Evolutionary conservation across 2,329 filamentous ascomycete species (phyloP).

Genomic region (Pseudocercospora musae): DNA sequence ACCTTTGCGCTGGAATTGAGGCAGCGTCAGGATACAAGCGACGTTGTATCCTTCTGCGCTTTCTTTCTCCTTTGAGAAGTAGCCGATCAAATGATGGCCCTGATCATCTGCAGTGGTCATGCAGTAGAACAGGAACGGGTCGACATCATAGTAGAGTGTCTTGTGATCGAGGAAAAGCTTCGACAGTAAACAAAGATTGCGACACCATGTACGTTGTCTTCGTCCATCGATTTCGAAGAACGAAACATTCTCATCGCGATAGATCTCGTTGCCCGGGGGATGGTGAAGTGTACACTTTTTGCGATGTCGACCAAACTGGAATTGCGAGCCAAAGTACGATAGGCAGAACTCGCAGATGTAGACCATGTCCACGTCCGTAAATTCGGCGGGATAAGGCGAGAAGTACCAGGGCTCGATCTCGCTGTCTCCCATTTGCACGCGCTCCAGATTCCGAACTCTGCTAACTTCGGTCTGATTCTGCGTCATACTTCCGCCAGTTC

Average conservation of each 20-base stretch:
- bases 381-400: constrained; percentile 88
- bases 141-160: constrained; percentile 98
- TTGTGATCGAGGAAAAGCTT: constrained; percentile 98
- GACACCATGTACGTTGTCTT: constrained; percentile 91
- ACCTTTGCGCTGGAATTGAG: constrained; percentile 92
- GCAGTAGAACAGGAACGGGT: constrained; percentile 97
- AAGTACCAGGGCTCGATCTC: constrained; percentile 99
- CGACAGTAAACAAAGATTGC: constrained; percentile 88
- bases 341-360: constrained; percentile 98
- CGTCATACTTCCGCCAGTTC: constrained; percentile 95
- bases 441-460: constrained; percentile 89
- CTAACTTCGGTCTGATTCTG: constrained; percentile 97
- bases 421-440: constrained; percentile 87
- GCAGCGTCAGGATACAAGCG: constrained; percentile 93
- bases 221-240: constrained; percentile 98
- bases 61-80: constrained; percentile 98
- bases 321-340: constrained; percentile 79
- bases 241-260: constrained; percentile 87
- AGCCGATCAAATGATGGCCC: constrained; percentile 95
- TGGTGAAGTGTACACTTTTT: constrained; percentile 87
- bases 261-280: constrained; percentile 96
- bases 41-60: constrained; percentile 96
- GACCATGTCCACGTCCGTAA: constrained; percentile 82
- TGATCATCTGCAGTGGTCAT: constrained; percentile 88
- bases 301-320: constrained; percentile 80